A percentile compares a stretch with the other conserved stretches of the same genome.
Conservation (phyloP, 306 rosid genomes). For the Neltuma alba region DNA sequence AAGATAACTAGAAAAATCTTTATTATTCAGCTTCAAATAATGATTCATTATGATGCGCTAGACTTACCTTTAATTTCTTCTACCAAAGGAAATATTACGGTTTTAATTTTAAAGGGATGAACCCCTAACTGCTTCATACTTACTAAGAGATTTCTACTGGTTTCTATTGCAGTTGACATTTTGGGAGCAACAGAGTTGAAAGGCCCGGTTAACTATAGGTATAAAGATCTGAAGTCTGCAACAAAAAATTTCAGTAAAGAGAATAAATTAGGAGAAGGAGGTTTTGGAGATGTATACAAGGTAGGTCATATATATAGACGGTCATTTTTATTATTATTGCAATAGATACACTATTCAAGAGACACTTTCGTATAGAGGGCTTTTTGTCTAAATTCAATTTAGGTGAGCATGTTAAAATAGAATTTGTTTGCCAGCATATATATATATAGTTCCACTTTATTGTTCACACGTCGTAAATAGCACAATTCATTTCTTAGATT, state of each 20-base stretch:
- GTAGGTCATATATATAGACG: not conserved
- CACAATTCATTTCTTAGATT: not conserved
- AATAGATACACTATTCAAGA: not conserved
- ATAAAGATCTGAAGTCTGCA: slow-evolving; percentile 66
- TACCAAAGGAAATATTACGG: too few relatives aligned
- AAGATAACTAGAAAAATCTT: too few relatives aligned
- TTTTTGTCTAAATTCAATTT: not conserved
- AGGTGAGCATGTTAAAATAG: not conserved
- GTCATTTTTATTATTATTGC: not conserved
- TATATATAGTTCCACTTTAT: not conserved
- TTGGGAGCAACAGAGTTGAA: slow-evolving; percentile 64
- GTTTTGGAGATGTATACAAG: slow-evolving; percentile 70
- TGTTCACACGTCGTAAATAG: not conserved
- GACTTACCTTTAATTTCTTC: not conserved
- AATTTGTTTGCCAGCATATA: not conserved
- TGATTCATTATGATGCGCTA: not conserved
- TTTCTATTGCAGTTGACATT: not conserved
- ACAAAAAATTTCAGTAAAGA: slow-evolving; percentile 58
- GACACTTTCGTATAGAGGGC: not conserved
- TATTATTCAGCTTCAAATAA: too few relatives aligned
- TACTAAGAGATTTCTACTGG: not conserved
- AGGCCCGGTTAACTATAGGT: slow-evolving; percentile 62
- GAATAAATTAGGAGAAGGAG: slow-evolving; percentile 77
- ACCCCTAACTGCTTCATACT: not conserved
- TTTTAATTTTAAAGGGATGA: not conserved